Conservation (phyloP, 768 basidiomycete genomes). For the Agrocybe pediades region DNA sequence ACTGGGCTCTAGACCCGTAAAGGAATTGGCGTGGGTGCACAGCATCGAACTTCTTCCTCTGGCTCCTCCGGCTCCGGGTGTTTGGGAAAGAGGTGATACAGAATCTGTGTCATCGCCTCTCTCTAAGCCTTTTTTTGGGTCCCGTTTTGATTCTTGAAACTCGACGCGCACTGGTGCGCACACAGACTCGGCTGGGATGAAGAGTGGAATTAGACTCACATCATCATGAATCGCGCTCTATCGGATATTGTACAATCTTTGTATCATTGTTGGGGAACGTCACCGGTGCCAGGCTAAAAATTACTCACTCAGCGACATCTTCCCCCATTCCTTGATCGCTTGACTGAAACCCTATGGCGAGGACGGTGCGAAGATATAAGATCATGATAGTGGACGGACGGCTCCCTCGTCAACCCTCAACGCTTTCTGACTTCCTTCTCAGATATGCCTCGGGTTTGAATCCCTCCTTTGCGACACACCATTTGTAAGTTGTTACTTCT, state of each 20-base stretch:
- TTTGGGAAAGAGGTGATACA: neutral
- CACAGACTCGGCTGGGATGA: no score
- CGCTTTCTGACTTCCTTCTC: constrained; percentile 9
- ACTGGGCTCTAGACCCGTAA: neutral
- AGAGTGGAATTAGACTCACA: neutral
- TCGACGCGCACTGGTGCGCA: neutral
- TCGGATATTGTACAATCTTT: neutral
- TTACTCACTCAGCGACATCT: constrained; percentile 8
- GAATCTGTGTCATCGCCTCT: neutral
- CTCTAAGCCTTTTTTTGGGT: neutral
- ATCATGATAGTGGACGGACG: neutral
- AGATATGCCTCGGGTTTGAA: constrained; percentile 17
- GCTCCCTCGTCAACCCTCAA: constrained; percentile 7
- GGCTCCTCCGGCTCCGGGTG: neutral
- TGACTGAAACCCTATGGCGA: constrained; percentile 10
- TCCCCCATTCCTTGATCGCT: constrained; percentile 3
- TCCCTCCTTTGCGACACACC: neutral
- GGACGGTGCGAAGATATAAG: constrained; percentile 10
- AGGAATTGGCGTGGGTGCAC: constrained; percentile 1
- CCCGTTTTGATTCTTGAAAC: no score
- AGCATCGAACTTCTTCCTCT: neutral
- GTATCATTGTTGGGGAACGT: neutral
- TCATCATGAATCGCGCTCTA: no score
- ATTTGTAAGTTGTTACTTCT: constrained; percentile 5
- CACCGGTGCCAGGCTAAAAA: constrained; percentile 8